Conservation (phyloP, 2,329 filamentous ascomycete genomes). For the Fusarium goolgardi region DNA sequence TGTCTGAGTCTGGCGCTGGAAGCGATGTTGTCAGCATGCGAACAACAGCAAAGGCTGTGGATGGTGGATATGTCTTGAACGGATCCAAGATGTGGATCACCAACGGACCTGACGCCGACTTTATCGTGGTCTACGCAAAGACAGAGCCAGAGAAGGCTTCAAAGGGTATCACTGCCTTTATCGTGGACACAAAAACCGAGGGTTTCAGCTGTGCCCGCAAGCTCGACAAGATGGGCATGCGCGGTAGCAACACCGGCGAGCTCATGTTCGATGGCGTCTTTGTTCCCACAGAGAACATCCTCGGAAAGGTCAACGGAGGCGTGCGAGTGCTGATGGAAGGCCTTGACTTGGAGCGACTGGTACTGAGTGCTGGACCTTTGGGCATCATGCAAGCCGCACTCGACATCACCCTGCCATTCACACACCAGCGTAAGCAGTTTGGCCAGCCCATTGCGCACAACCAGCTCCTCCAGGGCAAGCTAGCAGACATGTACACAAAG, state of each 20-base stretch:
- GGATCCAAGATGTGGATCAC: conserved; percentile 99
- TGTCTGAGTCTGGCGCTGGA: conserved; percentile 92
- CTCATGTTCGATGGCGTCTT: conserved; percentile 92
- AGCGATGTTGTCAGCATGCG: conserved; percentile 98
- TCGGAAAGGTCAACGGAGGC: conserved; percentile 83
- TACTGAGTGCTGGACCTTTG: conserved; percentile 89
- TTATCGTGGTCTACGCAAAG: conserved; percentile 97
- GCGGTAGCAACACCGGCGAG: conserved; percentile 95
- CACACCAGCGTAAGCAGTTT: conserved; percentile 91
- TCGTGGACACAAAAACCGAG: conserved; percentile 76
- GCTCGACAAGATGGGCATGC: conserved; percentile 98
- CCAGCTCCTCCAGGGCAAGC: conserved; percentile 90
- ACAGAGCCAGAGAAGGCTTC: conserved; percentile 82
- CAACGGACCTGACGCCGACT: conserved; percentile 94
- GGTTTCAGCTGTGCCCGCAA: conserved; percentile 92
- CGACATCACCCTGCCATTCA: conserved; percentile 88
- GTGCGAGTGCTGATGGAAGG: conserved; percentile 96
- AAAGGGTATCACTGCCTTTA: conserved; percentile 95
- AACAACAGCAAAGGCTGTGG: conserved; percentile 80
- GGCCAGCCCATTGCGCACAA: conserved; percentile 87
- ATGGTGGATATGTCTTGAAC: conserved; percentile 87
- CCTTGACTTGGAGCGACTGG: conserved; percentile 90
- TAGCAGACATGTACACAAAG: conserved; percentile 98
- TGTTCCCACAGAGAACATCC: conserved; percentile 82
- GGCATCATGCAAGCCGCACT: conserved; percentile 94